Evolutionary conservation across 176 grass and related monocot genomes (phyloP).

Genomic region (Thalia dealbata): DNA sequence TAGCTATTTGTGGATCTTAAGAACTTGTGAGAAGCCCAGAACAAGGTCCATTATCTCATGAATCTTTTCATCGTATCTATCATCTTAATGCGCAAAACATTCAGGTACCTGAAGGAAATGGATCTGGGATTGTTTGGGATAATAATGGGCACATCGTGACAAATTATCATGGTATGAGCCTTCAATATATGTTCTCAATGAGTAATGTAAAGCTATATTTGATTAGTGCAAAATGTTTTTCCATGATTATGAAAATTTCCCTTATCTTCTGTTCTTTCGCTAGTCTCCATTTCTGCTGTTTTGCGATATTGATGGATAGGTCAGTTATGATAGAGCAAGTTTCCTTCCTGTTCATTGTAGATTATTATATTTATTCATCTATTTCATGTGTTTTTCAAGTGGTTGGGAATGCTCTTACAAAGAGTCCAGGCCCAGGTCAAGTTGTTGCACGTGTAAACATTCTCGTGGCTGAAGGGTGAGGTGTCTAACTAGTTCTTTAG

Average conservation of each 20-base stretch:
- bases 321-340: not conserved
- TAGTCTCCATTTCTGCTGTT: not conserved
- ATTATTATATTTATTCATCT: not conserved
- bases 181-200: not conserved
- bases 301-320: not conserved
- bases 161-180: constrained; percentile 89
- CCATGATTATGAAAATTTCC: not conserved
- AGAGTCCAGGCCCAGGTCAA: constrained; percentile 62
- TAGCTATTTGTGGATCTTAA: not conserved
- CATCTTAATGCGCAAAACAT: constrained; percentile 12
- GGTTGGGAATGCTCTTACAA: constrained; percentile 91
- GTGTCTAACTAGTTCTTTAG: constrained; percentile 6
- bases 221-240: not conserved
- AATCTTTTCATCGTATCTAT: constrained; percentile 16
- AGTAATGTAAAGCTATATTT: not conserved
- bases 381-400: constrained; percentile 31
- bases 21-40: not conserved
- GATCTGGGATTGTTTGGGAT: constrained; percentile 96
- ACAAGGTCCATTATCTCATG: constrained; percentile 17
- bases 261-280: no score
- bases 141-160: constrained; percentile 79
- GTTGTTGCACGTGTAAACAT: constrained; percentile 89
- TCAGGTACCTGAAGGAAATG: constrained; percentile 97
- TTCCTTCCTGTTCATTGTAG: no score
- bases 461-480: constrained; percentile 84